phyloP scores from a whole-genome alignment of 2,329 filamentous ascomycete species.

The Alternaria triticimaculans region DNA sequence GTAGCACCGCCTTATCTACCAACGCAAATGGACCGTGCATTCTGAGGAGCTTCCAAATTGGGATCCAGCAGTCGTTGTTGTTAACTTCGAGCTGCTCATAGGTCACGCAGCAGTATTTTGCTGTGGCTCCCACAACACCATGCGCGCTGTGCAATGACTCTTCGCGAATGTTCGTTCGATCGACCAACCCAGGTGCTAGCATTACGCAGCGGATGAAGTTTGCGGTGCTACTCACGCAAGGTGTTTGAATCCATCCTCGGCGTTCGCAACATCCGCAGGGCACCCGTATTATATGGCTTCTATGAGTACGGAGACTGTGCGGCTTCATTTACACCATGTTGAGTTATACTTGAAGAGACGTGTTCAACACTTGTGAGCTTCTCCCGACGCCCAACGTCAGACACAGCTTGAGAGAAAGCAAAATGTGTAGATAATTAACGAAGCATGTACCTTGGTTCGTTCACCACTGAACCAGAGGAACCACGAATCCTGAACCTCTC shows the following conservation, averaged over 20 bases:
- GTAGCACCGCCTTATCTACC: background rate
- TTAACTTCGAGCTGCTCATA: background rate
- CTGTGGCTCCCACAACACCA: background rate
- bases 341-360: background rate
- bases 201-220: background rate
- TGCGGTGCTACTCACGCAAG: background rate
- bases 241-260: background rate
- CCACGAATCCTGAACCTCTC: background rate
- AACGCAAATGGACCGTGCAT: no score
- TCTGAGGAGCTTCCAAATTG: background rate
- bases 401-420: background rate
- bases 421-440: background rate
- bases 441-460: background rate
- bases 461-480: background rate
- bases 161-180: background rate
- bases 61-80: background rate
- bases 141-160: background rate
- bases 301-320: background rate
- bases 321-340: background rate
- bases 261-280: background rate
- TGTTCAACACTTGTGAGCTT: background rate
- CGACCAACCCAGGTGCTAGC: background rate
- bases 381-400: background rate
- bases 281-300: background rate
- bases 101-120: background rate